Evolutionary conservation across 2,329 filamentous ascomycete genomes (phyloP).

Genomic region (Curvularia eragrostidis): DNA sequence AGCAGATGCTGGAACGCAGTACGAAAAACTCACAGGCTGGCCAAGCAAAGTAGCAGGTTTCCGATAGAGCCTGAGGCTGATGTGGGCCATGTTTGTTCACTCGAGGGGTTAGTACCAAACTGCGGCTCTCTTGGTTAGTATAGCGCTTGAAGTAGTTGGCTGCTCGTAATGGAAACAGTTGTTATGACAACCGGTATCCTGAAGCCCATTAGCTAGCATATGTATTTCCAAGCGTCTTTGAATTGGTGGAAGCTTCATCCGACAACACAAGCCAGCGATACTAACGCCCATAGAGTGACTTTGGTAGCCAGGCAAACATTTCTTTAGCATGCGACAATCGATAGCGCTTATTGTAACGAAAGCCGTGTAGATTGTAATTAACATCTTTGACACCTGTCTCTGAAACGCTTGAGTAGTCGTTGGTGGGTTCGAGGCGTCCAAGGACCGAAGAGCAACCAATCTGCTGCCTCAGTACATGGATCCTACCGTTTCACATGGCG

Average conservation of each 20-base stretch:
- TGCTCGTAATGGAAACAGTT: not conserved
- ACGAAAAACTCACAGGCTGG: constrained; percentile 3
- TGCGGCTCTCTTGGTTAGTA: constrained; percentile 4
- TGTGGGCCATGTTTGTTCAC: not conserved
- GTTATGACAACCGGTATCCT: too few species aligned
- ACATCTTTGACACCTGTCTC: not conserved
- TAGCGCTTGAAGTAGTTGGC: not conserved
- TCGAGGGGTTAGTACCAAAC: not conserved
- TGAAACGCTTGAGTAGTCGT: constrained; percentile 4
- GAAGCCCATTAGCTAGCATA: not conserved
- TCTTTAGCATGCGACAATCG: not conserved
- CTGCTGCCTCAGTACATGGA: not conserved
- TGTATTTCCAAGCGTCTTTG: not conserved
- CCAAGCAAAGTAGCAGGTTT: not conserved
- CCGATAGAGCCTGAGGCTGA: constrained; percentile 1
- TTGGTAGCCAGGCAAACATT: not conserved
- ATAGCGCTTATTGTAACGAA: not conserved
- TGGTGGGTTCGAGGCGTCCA: constrained; percentile 2
- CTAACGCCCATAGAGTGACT: not conserved
- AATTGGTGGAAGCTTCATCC: not conserved
- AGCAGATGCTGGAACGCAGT: not conserved
- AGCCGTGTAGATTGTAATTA: not conserved
- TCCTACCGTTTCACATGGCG: constrained; percentile 5
- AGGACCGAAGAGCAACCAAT: not conserved
- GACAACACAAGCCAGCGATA: not conserved